These are phyloP conservation scores for Rhizopogon rudus DNA, from an alignment of 768 basidiomycete species.

Conservation along the genomic window DNA sequence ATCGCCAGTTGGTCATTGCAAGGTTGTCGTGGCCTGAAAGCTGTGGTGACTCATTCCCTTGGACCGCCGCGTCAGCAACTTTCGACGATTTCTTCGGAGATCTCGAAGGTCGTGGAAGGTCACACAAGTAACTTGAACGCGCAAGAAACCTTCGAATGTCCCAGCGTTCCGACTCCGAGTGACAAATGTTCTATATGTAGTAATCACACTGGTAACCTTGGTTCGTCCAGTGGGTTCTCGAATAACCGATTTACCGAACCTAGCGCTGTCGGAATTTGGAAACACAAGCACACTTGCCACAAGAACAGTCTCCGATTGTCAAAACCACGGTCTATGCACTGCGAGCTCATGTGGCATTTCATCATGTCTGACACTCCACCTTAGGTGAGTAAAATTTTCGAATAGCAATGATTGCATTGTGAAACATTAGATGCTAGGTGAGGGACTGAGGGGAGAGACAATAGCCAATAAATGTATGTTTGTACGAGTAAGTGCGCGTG, in stretches of 20 bases:
- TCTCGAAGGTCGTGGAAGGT: constrained; percentile 6
- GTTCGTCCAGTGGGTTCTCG: no score
- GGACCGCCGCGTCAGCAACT: neutral
- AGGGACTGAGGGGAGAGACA: constrained; percentile 19
- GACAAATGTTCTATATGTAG: no score
- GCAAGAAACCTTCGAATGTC: neutral
- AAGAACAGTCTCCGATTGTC: no score
- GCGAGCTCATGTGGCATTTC: neutral
- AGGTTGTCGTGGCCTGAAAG: neutral
- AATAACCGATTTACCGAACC: no score
- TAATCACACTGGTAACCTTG: no score
- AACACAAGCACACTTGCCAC: no score
- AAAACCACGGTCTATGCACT: no score
- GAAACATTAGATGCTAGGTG: neutral
- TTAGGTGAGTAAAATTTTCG: neutral
- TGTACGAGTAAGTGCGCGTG: constrained; percentile 6
- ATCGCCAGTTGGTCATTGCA: constrained; percentile 2
- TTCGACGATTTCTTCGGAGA: neutral
- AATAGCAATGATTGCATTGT: neutral
- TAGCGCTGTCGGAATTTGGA: no score
- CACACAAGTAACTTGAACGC: neutral
- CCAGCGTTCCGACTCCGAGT: neutral
- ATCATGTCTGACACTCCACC: no score
- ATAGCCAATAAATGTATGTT: constrained; percentile 7
- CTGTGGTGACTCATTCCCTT: neutral